Conservation (phyloP, 257 asterid species). For the Plantago ovata region DNA sequence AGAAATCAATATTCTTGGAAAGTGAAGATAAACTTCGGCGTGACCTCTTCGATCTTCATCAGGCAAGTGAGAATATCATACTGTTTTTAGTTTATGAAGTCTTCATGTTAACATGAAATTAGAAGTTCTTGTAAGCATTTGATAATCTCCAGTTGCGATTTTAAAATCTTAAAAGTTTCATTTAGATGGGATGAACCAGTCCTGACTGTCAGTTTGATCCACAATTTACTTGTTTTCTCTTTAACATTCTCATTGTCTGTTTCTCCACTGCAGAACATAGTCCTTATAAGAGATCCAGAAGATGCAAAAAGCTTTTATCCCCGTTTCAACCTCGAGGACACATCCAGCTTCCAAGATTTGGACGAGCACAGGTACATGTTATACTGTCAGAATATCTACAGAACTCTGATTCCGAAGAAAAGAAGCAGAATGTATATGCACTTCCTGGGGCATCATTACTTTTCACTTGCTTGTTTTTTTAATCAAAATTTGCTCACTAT, state of each 20-base stretch:
- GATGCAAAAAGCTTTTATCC: slow-evolving; percentile 76
- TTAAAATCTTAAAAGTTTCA: neutral
- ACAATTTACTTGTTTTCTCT: no score
- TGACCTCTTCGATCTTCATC: slow-evolving; percentile 74
- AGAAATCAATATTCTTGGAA: slow-evolving; percentile 56
- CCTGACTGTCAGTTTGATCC: no score
- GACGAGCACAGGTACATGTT: slow-evolving; percentile 70
- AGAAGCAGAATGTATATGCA: neutral
- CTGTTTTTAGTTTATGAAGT: slow-evolving; percentile 3
- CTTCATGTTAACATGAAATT: neutral
- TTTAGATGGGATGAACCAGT: neutral
- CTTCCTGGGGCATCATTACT: neutral
- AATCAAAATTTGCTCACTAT: neutral
- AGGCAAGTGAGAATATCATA: slow-evolving; percentile 42
- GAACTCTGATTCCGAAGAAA: neutral
- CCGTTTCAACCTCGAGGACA: slow-evolving; percentile 93
- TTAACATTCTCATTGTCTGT: slow-evolving; percentile 5
- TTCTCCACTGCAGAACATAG: slow-evolving; percentile 57
- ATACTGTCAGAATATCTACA: neutral
- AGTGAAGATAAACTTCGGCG: slow-evolving; percentile 64
- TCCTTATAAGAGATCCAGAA: slow-evolving; percentile 84
- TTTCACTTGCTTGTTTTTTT: neutral
- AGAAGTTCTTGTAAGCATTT: neutral
- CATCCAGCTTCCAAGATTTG: slow-evolving; percentile 59
- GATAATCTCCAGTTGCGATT: slow-evolving; percentile 3